Evolutionary conservation across 441 rosid species (phyloP).

Genomic region (Populus hybrid): DNA sequence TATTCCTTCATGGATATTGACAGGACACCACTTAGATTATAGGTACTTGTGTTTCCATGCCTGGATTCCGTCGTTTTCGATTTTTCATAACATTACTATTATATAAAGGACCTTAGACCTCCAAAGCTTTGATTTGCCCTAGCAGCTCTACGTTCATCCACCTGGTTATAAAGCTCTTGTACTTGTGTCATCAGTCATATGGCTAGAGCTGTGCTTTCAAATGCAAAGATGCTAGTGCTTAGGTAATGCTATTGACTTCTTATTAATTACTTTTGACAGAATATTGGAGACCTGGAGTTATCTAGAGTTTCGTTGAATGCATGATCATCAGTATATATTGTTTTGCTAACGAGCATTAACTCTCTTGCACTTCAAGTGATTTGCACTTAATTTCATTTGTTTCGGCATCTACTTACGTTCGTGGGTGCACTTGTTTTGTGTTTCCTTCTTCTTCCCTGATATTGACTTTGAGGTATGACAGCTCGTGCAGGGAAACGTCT

Average conservation of each 20-base stretch:
- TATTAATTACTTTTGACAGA: not conserved
- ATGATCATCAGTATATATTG: not conserved
- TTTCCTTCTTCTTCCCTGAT: not conserved
- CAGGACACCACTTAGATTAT: not conserved
- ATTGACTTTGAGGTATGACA: not conserved
- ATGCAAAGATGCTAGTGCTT: conserved; percentile 11
- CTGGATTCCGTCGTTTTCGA: not conserved
- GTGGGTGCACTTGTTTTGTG: not conserved
- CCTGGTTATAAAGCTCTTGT: not conserved
- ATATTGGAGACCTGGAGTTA: not conserved
- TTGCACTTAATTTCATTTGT: not conserved
- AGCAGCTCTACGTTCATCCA: not conserved
- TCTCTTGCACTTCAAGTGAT: not conserved
- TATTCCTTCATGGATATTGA: not conserved
- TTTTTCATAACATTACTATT: not conserved
- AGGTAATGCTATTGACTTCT: conserved; percentile 13
- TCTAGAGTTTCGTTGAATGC: not conserved
- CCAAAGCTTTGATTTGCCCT: no score
- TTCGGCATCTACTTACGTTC: not conserved
- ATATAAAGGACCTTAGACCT: not conserved
- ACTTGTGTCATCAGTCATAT: not conserved
- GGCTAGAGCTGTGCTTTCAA: conserved; percentile 25
- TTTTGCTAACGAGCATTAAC: not conserved
- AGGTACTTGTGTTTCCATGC: not conserved
- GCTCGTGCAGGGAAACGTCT: conserved; percentile 19